A percentile compares a stretch with the other conserved stretches of the same genome.
These are phyloP conservation scores for Elongisporangium undulatum DNA, from an alignment of 352 stramenopile species.

Conservation along the genomic window DNA sequence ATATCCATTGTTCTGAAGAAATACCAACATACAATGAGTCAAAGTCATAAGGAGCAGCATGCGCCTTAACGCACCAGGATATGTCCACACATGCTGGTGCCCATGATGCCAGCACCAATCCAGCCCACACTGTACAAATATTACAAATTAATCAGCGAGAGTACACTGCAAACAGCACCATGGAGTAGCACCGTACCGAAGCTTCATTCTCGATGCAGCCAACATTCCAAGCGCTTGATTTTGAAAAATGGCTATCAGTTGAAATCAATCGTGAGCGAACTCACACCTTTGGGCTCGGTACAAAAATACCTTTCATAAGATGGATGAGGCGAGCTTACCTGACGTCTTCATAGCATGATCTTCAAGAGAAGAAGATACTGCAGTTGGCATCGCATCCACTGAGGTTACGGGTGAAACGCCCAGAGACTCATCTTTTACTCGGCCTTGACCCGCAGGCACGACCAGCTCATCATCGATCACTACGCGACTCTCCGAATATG, in stretches of 20 bases:
- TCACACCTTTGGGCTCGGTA: not conserved
- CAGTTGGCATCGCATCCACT: constrained; percentile 22
- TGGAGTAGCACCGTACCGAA: constrained; percentile 23
- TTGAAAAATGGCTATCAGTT: constrained; percentile 43
- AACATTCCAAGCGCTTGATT: constrained; percentile 56
- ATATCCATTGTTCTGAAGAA: constrained; percentile 68
- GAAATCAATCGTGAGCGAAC: not conserved
- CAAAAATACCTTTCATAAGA: not conserved
- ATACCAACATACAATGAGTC: not conserved
- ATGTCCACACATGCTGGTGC: constrained; percentile 85
- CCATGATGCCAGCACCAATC: constrained; percentile 88
- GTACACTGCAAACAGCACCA: not conserved
- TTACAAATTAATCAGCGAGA: not conserved
- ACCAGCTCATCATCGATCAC: constrained; percentile 82
- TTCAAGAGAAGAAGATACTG: constrained; percentile 36
- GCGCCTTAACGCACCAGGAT: constrained; percentile 52
- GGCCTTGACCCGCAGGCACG: constrained; percentile 31
- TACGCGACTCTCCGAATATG: constrained; percentile 81
- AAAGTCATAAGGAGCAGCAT: not conserved
- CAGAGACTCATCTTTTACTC: constrained; percentile 44
- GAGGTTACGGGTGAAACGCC: constrained; percentile 2
- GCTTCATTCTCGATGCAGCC: constrained; percentile 47
- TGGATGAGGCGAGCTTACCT: constrained; percentile 20
- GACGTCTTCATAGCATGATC: constrained; percentile 47
- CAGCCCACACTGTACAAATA: constrained; percentile 58